Evolutionary conservation across 1,284 basidiomycete genomes (phyloP).

Genomic region (Fomes fomentarius): DNA sequence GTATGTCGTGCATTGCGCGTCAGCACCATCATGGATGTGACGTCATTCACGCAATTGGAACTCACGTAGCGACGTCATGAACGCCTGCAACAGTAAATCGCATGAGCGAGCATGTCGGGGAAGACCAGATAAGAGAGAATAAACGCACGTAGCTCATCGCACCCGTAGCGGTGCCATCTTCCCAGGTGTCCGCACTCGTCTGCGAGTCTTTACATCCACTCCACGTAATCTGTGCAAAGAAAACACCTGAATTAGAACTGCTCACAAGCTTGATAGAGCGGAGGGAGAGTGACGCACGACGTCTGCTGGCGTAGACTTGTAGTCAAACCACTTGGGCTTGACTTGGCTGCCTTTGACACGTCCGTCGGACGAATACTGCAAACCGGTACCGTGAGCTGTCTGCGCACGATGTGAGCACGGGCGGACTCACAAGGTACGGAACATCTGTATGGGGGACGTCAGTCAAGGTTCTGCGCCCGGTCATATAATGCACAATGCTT

Average conservation of each 20-base stretch:
- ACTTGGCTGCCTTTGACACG: constrained; percentile 53
- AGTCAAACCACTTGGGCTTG: constrained; percentile 29
- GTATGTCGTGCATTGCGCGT: not conserved
- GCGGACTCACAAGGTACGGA: too few species aligned
- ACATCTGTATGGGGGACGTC: constrained; percentile 45
- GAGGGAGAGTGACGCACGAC: constrained; percentile 39
- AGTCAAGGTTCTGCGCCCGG: not conserved
- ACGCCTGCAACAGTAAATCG: constrained; percentile 55
- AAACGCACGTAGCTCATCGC: constrained; percentile 79
- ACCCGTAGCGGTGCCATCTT: constrained; percentile 83
- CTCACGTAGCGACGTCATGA: constrained; percentile 48
- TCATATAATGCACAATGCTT: too few species aligned
- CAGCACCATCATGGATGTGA: too few species aligned
- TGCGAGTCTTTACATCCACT: constrained; percentile 93
- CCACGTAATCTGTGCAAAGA: constrained; percentile 62
- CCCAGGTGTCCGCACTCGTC: constrained; percentile 88
- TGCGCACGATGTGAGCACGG: too few species aligned
- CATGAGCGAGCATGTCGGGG: not conserved
- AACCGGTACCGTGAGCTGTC: too few species aligned
- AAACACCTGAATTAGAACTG: too few species aligned
- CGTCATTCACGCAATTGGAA: not conserved
- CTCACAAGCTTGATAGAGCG: constrained; percentile 4
- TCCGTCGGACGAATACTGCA: constrained; percentile 63
- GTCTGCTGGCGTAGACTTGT: constrained; percentile 50
- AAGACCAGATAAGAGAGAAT: not conserved